Conservation (phyloP, 2,329 filamentous ascomycete species). For the Phyllachora maydis region DNA sequence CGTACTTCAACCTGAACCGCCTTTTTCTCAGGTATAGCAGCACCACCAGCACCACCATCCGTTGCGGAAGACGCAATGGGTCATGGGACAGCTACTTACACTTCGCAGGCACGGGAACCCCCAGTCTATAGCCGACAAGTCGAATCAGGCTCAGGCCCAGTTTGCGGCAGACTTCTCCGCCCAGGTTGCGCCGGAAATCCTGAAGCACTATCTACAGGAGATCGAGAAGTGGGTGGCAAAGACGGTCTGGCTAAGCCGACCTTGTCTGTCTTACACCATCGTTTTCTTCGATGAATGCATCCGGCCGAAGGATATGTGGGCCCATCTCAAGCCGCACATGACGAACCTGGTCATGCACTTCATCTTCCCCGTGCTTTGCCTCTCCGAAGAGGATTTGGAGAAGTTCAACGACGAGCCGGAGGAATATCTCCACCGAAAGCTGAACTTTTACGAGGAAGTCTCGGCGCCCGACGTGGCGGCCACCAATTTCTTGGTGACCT, state of each 20-base stretch:
- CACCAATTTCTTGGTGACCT: conserved; percentile 85
- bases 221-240: conserved; percentile 97
- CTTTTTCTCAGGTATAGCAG: conserved; percentile 63
- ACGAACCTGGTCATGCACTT: conserved; percentile 87
- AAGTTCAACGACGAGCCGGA: conserved; percentile 88
- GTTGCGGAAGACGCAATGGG: not conserved
- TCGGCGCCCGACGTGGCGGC: conserved; percentile 89
- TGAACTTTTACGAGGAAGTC: conserved; percentile 96
- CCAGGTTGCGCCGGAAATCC: conserved; percentile 85
- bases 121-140: conserved; percentile 52
- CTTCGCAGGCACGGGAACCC: conserved; percentile 68
- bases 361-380: conserved; percentile 85
- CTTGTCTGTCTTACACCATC: conserved; percentile 80
- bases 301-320: conserved; percentile 94
- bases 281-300: conserved; percentile 95
- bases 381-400: conserved; percentile 79
- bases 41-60: not conserved
- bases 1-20: conserved; percentile 91
- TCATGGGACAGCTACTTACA: no score
- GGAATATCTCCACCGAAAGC: conserved; percentile 89
- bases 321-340: conserved; percentile 78
- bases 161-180: conserved; percentile 83
- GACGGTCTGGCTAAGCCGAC: conserved; percentile 83
- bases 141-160: conserved; percentile 46
- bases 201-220: conserved; percentile 84